Percentiles rank a stretch among this genome's conserved stretches.
These are phyloP conservation scores for Phytophthora agathidicida DNA, from an alignment of 352 stramenopile species.

Conservation along the genomic window DNA sequence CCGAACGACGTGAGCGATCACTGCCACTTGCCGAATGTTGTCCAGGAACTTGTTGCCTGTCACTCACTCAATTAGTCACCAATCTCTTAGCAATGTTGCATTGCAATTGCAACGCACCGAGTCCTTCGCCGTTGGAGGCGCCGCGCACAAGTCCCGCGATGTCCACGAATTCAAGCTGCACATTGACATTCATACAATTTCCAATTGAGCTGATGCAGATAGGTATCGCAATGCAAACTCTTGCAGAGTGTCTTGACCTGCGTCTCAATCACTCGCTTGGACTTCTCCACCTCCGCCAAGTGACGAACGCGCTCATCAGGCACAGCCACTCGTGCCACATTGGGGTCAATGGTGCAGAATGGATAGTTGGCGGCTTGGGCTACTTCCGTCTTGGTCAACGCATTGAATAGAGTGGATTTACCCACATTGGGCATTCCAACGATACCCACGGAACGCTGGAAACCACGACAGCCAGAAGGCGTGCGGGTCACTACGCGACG, in stretches of 20 bases:
- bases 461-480: slow-evolving; percentile 36
- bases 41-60: slow-evolving; percentile 87
- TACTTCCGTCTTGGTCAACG: slow-evolving; percentile 85
- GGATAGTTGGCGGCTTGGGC: slow-evolving; percentile 89
- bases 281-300: slow-evolving; percentile 76
- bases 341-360: slow-evolving; percentile 91
- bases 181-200: slow-evolving; percentile 13
- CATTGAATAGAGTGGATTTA: slow-evolving; percentile 91
- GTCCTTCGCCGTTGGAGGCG: slow-evolving; percentile 79
- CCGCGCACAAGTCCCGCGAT: slow-evolving; percentile 87
- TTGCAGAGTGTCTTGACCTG: slow-evolving; percentile 30
- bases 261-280: slow-evolving; percentile 75
- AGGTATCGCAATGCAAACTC: slow-evolving; percentile 4
- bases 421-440: slow-evolving; percentile 91
- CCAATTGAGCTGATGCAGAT: slow-evolving; percentile 10
- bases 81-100: background rate
- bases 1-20: slow-evolving; percentile 92
- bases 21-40: slow-evolving; percentile 86
- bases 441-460: slow-evolving; percentile 87
- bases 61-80: slow-evolving; percentile 5
- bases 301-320: slow-evolving; percentile 65
- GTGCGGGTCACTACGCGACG: slow-evolving; percentile 9
- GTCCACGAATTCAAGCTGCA: slow-evolving; percentile 87
- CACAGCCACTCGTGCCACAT: slow-evolving; percentile 80
- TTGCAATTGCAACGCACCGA: slow-evolving; percentile 40